Conservation (phyloP, 2,329 filamentous ascomycete genomes). For the Pyrenophora seminiperda region DNA sequence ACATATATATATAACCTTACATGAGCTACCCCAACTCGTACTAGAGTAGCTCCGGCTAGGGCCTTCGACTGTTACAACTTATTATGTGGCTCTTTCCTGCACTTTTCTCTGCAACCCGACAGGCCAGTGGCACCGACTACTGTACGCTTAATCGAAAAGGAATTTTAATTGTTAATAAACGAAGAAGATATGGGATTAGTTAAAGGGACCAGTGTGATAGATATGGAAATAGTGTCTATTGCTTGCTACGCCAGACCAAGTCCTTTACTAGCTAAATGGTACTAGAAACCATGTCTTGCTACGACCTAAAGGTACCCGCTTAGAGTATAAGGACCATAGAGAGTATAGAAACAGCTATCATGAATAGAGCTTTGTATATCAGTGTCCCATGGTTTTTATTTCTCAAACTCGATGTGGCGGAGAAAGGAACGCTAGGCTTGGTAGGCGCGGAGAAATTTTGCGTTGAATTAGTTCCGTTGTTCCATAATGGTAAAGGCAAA, state of each 20-base stretch:
- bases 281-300: conserved; percentile 5
- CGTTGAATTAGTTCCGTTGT: conserved; percentile 13
- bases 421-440: conserved; percentile 8
- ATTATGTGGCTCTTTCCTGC: too few species aligned
- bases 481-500: conserved; percentile 10
- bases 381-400: conserved; percentile 1
- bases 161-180: too few species aligned
- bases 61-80: conserved; percentile 3
- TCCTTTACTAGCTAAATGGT: conserved; percentile 4
- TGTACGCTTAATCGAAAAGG: too few species aligned
- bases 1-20: conserved; percentile 12
- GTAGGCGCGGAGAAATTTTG: conserved; percentile 10
- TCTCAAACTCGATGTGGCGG: conserved; percentile 4
- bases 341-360: conserved; percentile 6
- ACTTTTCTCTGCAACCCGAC: too few species aligned
- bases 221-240: background rate
- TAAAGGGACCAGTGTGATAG: background rate
- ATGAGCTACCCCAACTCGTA: conserved; percentile 12
- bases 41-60: conserved; percentile 4
- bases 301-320: conserved; percentile 2
- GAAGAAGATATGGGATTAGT: background rate
- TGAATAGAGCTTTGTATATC: conserved; percentile 4
- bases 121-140: too few species aligned
- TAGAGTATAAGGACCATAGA: conserved; percentile 8
- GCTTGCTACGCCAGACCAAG: background rate